Evolutionary conservation across 2,329 filamentous ascomycete species (phyloP).

Genomic region (Fusarium sp.): DNA sequence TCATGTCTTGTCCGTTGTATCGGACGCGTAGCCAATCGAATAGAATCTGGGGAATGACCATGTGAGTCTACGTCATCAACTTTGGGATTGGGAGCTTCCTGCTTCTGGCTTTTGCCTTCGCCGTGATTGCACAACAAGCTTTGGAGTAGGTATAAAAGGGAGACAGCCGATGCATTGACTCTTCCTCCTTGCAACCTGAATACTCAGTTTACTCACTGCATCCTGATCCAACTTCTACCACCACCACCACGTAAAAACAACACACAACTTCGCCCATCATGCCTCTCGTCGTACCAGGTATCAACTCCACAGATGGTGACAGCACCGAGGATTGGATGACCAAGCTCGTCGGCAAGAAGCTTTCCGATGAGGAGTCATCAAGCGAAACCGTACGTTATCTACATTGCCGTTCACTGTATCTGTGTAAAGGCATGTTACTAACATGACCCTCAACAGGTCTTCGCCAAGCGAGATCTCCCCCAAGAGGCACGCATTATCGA

Average conservation of each 20-base stretch:
- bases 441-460: constrained; percentile 59
- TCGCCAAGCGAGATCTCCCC: constrained; percentile 72
- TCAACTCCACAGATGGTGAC: constrained; percentile 62
- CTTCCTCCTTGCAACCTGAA: neutral
- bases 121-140: constrained; percentile 21
- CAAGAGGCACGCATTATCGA: constrained; percentile 68
- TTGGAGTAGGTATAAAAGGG: constrained; percentile 27
- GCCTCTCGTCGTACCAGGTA: constrained; percentile 74
- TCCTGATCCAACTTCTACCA: neutral
- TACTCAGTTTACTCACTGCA: neutral
- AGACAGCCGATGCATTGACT: neutral
- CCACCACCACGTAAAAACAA: neutral
- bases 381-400: constrained; percentile 64
- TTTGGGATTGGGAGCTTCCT: constrained; percentile 23
- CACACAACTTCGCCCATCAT: constrained; percentile 56
- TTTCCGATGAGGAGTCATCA: constrained; percentile 62
- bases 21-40: constrained; percentile 39
- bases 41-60: constrained; percentile 26
- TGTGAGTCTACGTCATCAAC: constrained; percentile 50
- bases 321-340: constrained; percentile 70
- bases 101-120: constrained; percentile 19
- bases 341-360: constrained; percentile 74
- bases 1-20: constrained; percentile 31
- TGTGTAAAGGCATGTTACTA: neutral
- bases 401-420: neutral